A percentile compares a stretch with the other conserved stretches of the same genome.
These are phyloP conservation scores for Lizonia empirigonia DNA, from an alignment of 2,329 filamentous ascomycete species.

Conservation along the genomic window DNA sequence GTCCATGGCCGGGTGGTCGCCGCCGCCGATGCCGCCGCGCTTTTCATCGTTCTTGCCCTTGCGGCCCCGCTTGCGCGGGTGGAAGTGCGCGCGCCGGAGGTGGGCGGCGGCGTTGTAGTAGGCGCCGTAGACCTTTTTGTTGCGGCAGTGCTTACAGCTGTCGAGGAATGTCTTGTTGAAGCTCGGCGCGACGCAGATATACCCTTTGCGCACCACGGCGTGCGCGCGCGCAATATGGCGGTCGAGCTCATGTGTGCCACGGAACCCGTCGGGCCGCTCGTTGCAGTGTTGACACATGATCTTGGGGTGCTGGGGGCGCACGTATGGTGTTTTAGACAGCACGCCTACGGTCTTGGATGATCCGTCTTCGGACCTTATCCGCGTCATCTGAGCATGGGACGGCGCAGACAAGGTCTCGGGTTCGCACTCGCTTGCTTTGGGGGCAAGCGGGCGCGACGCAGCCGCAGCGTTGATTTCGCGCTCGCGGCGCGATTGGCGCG, in stretches of 20 bases:
- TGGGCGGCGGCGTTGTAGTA: constrained; percentile 97
- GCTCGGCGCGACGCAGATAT: constrained; percentile 66
- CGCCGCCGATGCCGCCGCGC: constrained; percentile 65
- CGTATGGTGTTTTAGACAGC: constrained; percentile 60
- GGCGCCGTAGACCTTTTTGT: constrained; percentile 79
- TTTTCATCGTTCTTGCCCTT: constrained; percentile 64
- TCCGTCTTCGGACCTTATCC: constrained; percentile 58
- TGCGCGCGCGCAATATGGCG: constrained; percentile 69
- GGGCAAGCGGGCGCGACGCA: constrained; percentile 57
- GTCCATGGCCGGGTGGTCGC: constrained; percentile 66
- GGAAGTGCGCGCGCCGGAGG: constrained; percentile 86
- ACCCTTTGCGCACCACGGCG: constrained; percentile 62
- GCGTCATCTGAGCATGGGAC: constrained; percentile 56
- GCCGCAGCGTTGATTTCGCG: constrained; percentile 57
- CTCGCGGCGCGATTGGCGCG: constrained; percentile 55
- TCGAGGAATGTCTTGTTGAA: constrained; percentile 68
- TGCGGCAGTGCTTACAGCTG: constrained; percentile 82
- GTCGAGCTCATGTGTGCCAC: constrained; percentile 77
- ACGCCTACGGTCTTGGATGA: constrained; percentile 60
- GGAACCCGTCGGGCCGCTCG: constrained; percentile 77
- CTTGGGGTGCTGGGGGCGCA: constrained; percentile 72
- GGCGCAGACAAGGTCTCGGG: constrained; percentile 36
- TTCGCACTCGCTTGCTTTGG: constrained; percentile 43
- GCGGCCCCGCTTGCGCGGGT: constrained; percentile 65
- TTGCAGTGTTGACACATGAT: constrained; percentile 73